Evolutionary conservation across 805 yeast species (phyloP), one percentile per base, ranked within the genome.

Genomic region (Wickerhamiella dianesei): DNA sequence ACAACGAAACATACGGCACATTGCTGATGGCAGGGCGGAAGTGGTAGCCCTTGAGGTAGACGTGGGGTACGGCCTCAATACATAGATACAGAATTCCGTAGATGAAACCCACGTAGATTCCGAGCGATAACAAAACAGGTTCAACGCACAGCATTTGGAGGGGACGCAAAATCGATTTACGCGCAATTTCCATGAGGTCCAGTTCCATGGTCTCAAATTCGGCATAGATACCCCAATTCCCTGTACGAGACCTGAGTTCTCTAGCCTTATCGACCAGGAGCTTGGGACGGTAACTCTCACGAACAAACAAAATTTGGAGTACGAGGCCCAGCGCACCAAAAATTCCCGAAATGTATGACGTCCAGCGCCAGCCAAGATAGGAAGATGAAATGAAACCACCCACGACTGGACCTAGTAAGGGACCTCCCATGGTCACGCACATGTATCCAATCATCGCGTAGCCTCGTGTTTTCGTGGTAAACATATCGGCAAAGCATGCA

Each of bases 401-500:
- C 43, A 76, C 74, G 48, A 87, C 77, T 16, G 96, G 96, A 0
- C 89, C 89, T 35, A 81, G 47, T 68, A 84, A 71, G 18, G 96
- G 96, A 48, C 94, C 92, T 1, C 50, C 52, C 35, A 72, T 69
- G 54, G 83, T 82, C 35, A 85, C 84, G 41, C 80, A 76, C 67
- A 82, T 71, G 1, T 85, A 70, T 56, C 86, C 87, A 16, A 80
- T 52, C 55, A 85, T 70, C 25, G 95, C 94, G 44, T 71, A 73
- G 55, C 96, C 96, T 65, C 96, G 75, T 20, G 70, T 59, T 35
- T 61, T 61, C 48, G 77, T 76, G 53, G 74, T 75, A 59, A 77
- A 85, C 71, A 85, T 71, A 63, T 87, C 96, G 5, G 94, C 82
- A 68, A 85, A 80, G 0, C 81, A 74, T 43, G 95, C 95, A 21